Conservation (phyloP, 768 basidiomycete genomes). For the Trametopsis cervina region DNA sequence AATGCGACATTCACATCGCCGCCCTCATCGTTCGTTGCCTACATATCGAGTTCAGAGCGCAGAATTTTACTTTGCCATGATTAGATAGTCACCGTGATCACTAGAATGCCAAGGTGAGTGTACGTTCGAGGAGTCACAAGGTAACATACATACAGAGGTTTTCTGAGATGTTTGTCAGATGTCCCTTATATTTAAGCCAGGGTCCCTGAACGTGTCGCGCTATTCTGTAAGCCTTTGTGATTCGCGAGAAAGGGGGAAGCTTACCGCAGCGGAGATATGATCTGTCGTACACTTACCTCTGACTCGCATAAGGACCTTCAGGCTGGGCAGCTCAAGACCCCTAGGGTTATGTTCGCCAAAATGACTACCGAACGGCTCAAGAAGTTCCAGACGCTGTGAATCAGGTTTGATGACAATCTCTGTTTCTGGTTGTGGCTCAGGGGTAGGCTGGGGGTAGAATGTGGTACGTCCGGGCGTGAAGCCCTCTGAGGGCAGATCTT, state of each 20-base stretch:
- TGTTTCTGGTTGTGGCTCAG: slow-evolving; percentile 69
- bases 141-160: slow-evolving; percentile 76
- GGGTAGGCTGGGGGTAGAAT: slow-evolving; percentile 73
- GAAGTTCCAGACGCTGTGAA: slow-evolving; percentile 80
- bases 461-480: slow-evolving; percentile 69
- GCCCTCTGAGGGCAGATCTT: slow-evolving; percentile 76
- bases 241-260: slow-evolving; percentile 15
- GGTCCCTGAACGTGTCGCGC: slow-evolving; percentile 55
- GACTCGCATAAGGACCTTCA: slow-evolving; percentile 86
- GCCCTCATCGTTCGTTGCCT: slow-evolving; percentile 92
- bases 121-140: too few species aligned
- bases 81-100: slow-evolving; percentile 60
- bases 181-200: slow-evolving; percentile 98
- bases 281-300: slow-evolving; percentile 99
- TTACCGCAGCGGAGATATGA: slow-evolving; percentile 92
- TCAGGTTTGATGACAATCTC: slow-evolving; percentile 69
- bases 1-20: slow-evolving; percentile 90
- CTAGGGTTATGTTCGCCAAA: slow-evolving; percentile 48
- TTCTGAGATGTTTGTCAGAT: slow-evolving; percentile 93
- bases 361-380: slow-evolving; percentile 79
- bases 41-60: slow-evolving; percentile 8
- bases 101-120: too few species aligned
- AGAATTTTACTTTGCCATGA: not conserved
- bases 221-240: not conserved
- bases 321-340: slow-evolving; percentile 67